These are phyloP conservation scores for Sugiyamaella floridensis DNA, from an alignment of 805 yeast genomes.

Conservation along the genomic window DNA sequence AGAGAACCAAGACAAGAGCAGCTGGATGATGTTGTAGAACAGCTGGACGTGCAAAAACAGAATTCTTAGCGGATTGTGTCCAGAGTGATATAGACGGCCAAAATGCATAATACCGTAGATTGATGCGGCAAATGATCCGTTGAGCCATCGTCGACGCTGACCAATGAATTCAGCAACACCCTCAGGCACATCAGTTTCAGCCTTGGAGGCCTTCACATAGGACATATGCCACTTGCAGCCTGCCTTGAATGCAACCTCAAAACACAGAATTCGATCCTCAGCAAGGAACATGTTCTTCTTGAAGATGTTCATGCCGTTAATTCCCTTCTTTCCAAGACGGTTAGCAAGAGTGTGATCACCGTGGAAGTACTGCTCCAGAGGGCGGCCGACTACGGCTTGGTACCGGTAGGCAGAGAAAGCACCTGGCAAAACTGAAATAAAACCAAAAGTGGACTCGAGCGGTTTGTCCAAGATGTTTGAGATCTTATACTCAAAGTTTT, in stretches of 20 bases:
- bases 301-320: conserved; percentile 57
- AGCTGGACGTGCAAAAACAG: conserved; percentile 49
- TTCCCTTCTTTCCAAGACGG: conserved; percentile 43
- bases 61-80: conserved; percentile 46
- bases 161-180: conserved; percentile 53
- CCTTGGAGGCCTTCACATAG: conserved; percentile 55
- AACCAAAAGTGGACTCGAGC: conserved; percentile 57
- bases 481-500: conserved; percentile 60
- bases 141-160: conserved; percentile 63
- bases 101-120: conserved; percentile 44
- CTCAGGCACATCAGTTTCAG: conserved; percentile 66
- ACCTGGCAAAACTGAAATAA: conserved; percentile 60
- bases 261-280: conserved; percentile 62
- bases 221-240: conserved; percentile 55
- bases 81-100: conserved; percentile 47
- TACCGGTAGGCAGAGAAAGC: conserved; percentile 62
- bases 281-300: conserved; percentile 65
- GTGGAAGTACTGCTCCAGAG: conserved; percentile 58
- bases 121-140: conserved; percentile 64
- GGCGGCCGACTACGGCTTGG: conserved; percentile 55
- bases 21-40: conserved; percentile 46
- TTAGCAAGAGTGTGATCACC: conserved; percentile 50
- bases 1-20: conserved; percentile 57
- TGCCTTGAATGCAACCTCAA: conserved; percentile 54
- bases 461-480: conserved; percentile 64